phyloP scores from a whole-genome alignment of 2,329 filamentous ascomycete species.

The Aspergillus neoniger region DNA sequence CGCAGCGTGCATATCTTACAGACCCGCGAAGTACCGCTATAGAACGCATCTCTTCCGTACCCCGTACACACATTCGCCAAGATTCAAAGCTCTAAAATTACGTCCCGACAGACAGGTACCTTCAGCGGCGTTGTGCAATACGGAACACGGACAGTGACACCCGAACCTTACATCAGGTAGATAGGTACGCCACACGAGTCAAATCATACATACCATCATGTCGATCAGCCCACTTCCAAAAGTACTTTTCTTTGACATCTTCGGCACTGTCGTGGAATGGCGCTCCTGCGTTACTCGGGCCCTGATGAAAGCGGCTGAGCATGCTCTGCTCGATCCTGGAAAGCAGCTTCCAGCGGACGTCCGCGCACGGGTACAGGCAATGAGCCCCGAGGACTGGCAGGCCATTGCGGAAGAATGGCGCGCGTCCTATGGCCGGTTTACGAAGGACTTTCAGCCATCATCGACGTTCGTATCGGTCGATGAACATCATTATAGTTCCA shows the following conservation, averaged over 20 bases:
- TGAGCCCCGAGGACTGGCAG: slow-evolving; percentile 63
- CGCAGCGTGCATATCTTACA: not conserved
- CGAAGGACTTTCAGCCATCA: slow-evolving; percentile 42
- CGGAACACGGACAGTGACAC: not conserved
- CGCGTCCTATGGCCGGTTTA: slow-evolving; percentile 64
- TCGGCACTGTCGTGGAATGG: slow-evolving; percentile 74
- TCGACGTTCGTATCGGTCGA: slow-evolving; percentile 69
- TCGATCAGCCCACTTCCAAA: slow-evolving; percentile 22
- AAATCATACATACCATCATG: slow-evolving; percentile 20
- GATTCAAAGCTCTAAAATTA: not conserved
- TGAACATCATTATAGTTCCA: slow-evolving; percentile 66
- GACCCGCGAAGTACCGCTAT: no score
- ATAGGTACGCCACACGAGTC: not conserved
- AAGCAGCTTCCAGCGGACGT: slow-evolving; percentile 50
- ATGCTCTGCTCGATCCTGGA: slow-evolving; percentile 51
- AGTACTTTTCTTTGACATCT: slow-evolving; percentile 39
- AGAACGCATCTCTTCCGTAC: not conserved
- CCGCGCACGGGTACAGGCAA: slow-evolving; percentile 51
- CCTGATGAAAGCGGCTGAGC: slow-evolving; percentile 54
- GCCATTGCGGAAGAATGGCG: slow-evolving; percentile 72
- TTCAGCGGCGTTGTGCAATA: not conserved
- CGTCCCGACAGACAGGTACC: not conserved
- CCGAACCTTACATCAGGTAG: not conserved
- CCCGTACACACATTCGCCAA: not conserved
- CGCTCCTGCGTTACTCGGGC: slow-evolving; percentile 64